Base-by-base conservation (phyloP, 2,329 filamentous ascomycete genomes). In the Chlorencoelia australis region DNA sequence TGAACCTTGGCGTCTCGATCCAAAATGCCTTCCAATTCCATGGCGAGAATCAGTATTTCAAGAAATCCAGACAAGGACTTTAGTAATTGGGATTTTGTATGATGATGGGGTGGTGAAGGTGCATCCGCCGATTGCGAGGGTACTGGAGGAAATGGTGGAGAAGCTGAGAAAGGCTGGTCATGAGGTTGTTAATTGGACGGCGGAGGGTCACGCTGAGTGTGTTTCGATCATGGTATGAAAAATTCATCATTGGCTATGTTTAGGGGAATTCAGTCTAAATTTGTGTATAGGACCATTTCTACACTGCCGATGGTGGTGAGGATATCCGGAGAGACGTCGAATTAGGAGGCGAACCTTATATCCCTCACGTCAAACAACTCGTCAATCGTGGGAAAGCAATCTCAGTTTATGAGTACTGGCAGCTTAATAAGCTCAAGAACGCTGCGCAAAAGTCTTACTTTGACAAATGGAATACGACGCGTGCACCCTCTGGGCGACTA, bases 11-110 rank as follows among this genome's bases (percentile, higher is more conserved):
- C 2, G 4, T 2, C 3, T 9, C 4, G 63, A 0, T 52, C 63
- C 40, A 57, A 58, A 39, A 66, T 67, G 9, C 15, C n/a, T 38
- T 8, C 26, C 22, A 20, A 41, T 35, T 2, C 37, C 31, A 14
- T 39, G 26, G 17, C 26, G 28, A 14, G 16, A 20, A 20, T 5
- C 16, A 2, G 17, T 4, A 3, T 3, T 16, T 18, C 14, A 19
- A 30, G 25, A 29, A 29, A 22, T 7, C 19, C 3, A 17, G 3
- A 11, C 25, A 4, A 10, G n/a, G 16, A 35, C 24, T n/a, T 9
- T 39, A 4, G 24, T 7, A n/a, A 30, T 36, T 16, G 34, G 11
- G n/a, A 11, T 35, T 8, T 7, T n/a, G 11, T 20, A 4, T 4
- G 10, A 36, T 20, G 34, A 36, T 24, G 18, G 18, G 5, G 14